Percentiles rank a stretch among this genome's conserved stretches.
These are phyloP conservation scores for Lumnitzera racemosa DNA, from an alignment of 345 rosid genomes.

Conservation along the genomic window DNA sequence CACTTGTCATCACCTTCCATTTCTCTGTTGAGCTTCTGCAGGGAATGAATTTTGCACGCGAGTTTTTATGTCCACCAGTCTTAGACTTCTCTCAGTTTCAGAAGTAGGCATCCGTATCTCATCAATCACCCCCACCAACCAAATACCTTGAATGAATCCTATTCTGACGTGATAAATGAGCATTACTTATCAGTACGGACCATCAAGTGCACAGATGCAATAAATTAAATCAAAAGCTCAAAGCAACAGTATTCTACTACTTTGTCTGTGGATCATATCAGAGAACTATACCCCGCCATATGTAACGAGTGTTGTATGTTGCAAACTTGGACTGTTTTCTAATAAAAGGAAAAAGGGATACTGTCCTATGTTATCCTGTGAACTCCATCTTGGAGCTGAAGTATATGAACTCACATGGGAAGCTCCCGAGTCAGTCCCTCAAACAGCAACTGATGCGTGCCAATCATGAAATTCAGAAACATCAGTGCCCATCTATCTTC, in stretches of 20 bases:
- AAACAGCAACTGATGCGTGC: slow-evolving; percentile 54
- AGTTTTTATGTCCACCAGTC: slow-evolving; percentile 67
- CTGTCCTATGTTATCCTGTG: neutral
- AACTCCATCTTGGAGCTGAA: neutral
- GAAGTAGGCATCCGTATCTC: slow-evolving; percentile 48
- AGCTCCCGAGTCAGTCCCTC: slow-evolving; percentile 82
- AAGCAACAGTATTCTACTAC: slow-evolving; percentile 3
- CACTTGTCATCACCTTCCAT: slow-evolving; percentile 44
- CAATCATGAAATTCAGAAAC: slow-evolving; percentile 51
- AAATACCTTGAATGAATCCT: slow-evolving; percentile 53
- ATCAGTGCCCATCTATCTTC: slow-evolving; percentile 81
- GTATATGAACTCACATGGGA: slow-evolving; percentile 46
- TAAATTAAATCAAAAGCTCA: no score
- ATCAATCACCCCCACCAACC: slow-evolving; percentile 70
- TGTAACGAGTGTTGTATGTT: no score
- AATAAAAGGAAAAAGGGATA: neutral
- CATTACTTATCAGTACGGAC: neutral
- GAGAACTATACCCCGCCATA: no score
- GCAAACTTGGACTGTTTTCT: no score
- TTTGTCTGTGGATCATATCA: no score
- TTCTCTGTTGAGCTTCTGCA: slow-evolving; percentile 68
- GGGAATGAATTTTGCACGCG: slow-evolving; percentile 55
- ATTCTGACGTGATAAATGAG: slow-evolving; percentile 34
- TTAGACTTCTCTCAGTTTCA: slow-evolving; percentile 29
- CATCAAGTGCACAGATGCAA: neutral